Conservation (phyloP, 2,329 filamentous ascomycete species). For the Gliomastix tumulicola region DNA sequence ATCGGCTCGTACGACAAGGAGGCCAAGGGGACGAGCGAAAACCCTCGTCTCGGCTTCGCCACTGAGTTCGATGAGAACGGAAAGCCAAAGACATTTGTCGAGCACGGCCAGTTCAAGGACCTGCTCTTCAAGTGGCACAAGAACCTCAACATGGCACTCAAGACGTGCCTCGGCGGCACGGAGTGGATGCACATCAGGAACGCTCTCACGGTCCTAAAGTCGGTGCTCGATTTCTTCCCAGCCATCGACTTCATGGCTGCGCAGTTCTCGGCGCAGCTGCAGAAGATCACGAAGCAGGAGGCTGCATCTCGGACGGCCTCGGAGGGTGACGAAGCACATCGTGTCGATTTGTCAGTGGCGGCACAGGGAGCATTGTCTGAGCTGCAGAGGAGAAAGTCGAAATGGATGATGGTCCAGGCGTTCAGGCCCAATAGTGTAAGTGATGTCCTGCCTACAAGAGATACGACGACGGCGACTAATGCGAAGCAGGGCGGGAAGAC, state of each 20-base stretch:
- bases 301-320: constrained; percentile 37
- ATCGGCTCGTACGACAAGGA: constrained; percentile 79
- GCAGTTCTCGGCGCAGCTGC: constrained; percentile 56
- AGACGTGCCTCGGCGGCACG: constrained; percentile 69
- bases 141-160: constrained; percentile 70
- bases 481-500: constrained; percentile 15
- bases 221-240: constrained; percentile 76
- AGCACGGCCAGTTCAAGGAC: constrained; percentile 80
- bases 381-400: constrained; percentile 57
- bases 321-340: constrained; percentile 47
- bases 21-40: constrained; percentile 45
- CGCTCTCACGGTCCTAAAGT: constrained; percentile 82
- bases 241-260: constrained; percentile 82
- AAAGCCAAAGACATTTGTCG: constrained; percentile 64
- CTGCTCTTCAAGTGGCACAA: constrained; percentile 88
- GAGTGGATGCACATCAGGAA: constrained; percentile 99
- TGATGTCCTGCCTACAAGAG: constrained; percentile 3
- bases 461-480: constrained; percentile 10
- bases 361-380: constrained; percentile 66
- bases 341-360: constrained; percentile 69
- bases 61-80: constrained; percentile 59
- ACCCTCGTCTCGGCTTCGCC: constrained; percentile 69
- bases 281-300: constrained; percentile 59
- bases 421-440: constrained; percentile 60
- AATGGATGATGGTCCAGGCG: constrained; percentile 69